Evolutionary conservation across 2,329 filamentous ascomycete genomes (phyloP), one percentile per base, ranked within the genome.

Genomic region (Diplodia mutila): DNA sequence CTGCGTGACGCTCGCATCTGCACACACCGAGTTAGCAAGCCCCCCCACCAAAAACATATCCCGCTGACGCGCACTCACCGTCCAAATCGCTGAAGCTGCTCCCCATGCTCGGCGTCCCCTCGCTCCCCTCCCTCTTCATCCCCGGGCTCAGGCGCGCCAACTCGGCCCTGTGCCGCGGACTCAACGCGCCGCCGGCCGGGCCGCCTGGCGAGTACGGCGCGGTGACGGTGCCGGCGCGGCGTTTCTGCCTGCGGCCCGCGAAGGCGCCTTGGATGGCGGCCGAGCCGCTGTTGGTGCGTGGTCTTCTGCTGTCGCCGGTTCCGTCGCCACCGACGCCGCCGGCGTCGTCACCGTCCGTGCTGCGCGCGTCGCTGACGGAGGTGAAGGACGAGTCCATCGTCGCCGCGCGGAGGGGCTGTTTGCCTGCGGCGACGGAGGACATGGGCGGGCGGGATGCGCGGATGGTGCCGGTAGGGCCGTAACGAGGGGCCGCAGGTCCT

Each of bases 1-100:
- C 76, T 93, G 91, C 32, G 91, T 93, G 18, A 94, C 89, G 21
- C 91, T 92, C 21, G 90, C 88, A 82, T 94, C 91, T 91, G 69
- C 16, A 23, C 23, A n/a, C 4, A 12, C 6, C 46, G 4, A 18
- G 7, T 42, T 29, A 53, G 29, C 42, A 29, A n/a, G 9, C 5
- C 34, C 7, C 5, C 4, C 21, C 8, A 48, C 34, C 37, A n/a
- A 16, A 4, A 37, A n/a, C 29, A 8, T 16, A 11, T 23, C 1
- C 5, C 25, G 21, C 39, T 48, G 16, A 18, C 11, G n/a, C 32
- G 3, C 29, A 73, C 75, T 71, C 77, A 85, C 91, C 91, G 76
- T 94, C 92, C 52, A 96, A 84, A 80, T 95, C 92, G 78, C 91
- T 94, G 73, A 93, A 95, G 73, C 91, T 94, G 76, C 91, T 94